Base-by-base conservation (phyloP, 768 basidiomycete species). In the Terana coerulea region DNA sequence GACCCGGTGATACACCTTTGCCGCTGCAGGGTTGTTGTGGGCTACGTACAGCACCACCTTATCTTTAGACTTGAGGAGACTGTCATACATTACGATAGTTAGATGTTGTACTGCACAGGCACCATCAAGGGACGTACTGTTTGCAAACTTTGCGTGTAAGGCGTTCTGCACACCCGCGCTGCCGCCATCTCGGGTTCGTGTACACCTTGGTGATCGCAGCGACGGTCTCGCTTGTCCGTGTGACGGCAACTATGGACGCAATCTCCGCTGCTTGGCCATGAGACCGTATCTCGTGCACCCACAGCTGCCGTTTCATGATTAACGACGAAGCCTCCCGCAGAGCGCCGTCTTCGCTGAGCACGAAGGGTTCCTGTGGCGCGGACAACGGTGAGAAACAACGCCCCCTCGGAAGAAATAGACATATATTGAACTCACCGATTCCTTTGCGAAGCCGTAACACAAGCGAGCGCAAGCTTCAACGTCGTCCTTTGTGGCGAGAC, bases 131-230 rank as follows among this genome's bases (percentile, higher is more conserved):
- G 7, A 73, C 79, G 57, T 61, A 85, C 78, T 78, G 64, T 54
- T 72, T 66, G 57, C 78, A 80, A 21, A 88, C 84, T 14, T 70
- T 68, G 5, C 80, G 73, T 1, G 84, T 76, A 15, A 91, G 76
- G 7, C 77, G 72, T 60, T 79, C 79, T 0, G 88, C 88, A 57
- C 76, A 84, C 3, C 82, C 77, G 1, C 62, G 67, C 0, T 75
- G 63, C 37, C 83, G 72, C 74, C 78, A 84, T 2, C 58, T 31
- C 0, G 77, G 70, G 41, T 74, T 69, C 0, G 88, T 90, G 61
- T 72, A 84, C 0, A 90, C 87, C 63, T 91, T 90, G 33, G 84
- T 84, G 39, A 91, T 80, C 0, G 83, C 78, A 2, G 81, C 79
- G 22, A 84, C 75, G 4, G 59, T 72, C 1, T 73, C 70, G 22